phyloP scores from a whole-genome alignment of 2,329 filamentous ascomycete genomes.

The Aspergillus sp. region DNA sequence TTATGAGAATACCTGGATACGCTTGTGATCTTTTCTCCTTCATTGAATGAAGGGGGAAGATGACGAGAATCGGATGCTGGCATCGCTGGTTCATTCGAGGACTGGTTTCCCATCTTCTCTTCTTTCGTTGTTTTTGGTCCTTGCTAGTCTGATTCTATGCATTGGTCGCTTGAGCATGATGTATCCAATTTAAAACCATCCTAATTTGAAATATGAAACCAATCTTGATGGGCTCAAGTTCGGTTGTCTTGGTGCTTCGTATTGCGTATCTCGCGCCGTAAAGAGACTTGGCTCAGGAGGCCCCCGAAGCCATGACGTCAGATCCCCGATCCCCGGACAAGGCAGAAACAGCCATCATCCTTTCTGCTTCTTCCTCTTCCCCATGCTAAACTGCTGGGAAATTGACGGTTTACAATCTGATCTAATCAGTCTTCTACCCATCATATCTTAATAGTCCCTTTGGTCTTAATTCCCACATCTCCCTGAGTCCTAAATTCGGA shows the following conservation, averaged over 20 bases:
- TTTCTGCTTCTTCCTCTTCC: background rate
- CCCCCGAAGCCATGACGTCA: constrained; percentile 4
- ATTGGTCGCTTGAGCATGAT: constrained; percentile 18
- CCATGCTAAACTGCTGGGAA: background rate
- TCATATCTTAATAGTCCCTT: background rate
- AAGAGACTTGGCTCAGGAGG: background rate
- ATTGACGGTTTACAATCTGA: background rate
- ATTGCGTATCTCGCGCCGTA: background rate
- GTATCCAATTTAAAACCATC: constrained; percentile 23
- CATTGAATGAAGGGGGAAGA: constrained; percentile 29
- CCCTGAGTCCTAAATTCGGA: background rate
- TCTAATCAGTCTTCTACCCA: background rate
- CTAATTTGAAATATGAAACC: constrained; percentile 16
- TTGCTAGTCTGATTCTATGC: constrained; percentile 13
- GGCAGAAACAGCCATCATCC: background rate
- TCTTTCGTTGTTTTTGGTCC: constrained; percentile 23
- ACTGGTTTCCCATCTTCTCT: constrained; percentile 35
- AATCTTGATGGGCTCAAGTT: background rate
- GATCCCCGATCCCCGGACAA: background rate
- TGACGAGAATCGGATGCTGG: constrained; percentile 54
- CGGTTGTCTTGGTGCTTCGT: background rate
- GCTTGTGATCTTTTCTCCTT: constrained; percentile 26
- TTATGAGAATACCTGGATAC: constrained; percentile 36
- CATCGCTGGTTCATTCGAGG: constrained; percentile 23
- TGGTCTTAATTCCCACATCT: background rate